A percentile compares a stretch with the other conserved stretches of the same genome.
phyloP scores from a whole-genome alignment of 441 rosid species.

The Brassica balearica region DNA sequence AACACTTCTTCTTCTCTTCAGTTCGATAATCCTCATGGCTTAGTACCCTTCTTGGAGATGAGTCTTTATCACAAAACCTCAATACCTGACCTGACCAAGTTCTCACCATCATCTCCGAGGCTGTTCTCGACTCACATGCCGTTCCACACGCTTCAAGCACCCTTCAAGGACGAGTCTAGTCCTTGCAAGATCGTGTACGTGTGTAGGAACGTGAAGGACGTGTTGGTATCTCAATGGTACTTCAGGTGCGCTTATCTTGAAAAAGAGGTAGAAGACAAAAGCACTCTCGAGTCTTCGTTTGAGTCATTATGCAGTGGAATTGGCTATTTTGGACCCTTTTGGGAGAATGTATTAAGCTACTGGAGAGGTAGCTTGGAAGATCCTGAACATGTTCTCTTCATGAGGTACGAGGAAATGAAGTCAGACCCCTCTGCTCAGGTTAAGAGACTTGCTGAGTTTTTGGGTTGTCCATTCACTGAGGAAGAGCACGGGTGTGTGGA shows the following conservation, averaged over 20 bases:
- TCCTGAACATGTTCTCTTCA: conserved; percentile 20
- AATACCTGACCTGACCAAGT: conserved; percentile 40
- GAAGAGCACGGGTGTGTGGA: conserved; percentile 38
- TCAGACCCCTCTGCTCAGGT: conserved; percentile 21
- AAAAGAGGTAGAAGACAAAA: background rate
- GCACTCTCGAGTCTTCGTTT: conserved; percentile 14
- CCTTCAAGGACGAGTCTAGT: conserved; percentile 32
- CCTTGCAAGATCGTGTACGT: conserved; percentile 61
- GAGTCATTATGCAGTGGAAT: conserved; percentile 36
- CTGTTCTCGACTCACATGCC: conserved; percentile 62
- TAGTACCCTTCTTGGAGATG: conserved; percentile 52
- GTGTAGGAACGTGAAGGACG: conserved; percentile 52
- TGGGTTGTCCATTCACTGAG: conserved; percentile 29
- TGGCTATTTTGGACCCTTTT: conserved; percentile 28
- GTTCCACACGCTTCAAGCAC: conserved; percentile 44
- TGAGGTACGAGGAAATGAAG: conserved; percentile 42
- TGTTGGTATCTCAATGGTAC: conserved; percentile 52
- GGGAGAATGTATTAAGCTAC: conserved; percentile 44
- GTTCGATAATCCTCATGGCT: conserved; percentile 35
- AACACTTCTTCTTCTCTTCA: conserved; percentile 43
- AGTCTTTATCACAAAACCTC: conserved; percentile 18
- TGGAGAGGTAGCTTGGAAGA: conserved; percentile 2
- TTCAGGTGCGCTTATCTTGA: conserved; percentile 8
- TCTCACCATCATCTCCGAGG: conserved; percentile 40
- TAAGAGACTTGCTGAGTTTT: conserved; percentile 38